Base-by-base conservation (phyloP, 345 rosid species). In the Euphorbia tirucalli region DNA sequence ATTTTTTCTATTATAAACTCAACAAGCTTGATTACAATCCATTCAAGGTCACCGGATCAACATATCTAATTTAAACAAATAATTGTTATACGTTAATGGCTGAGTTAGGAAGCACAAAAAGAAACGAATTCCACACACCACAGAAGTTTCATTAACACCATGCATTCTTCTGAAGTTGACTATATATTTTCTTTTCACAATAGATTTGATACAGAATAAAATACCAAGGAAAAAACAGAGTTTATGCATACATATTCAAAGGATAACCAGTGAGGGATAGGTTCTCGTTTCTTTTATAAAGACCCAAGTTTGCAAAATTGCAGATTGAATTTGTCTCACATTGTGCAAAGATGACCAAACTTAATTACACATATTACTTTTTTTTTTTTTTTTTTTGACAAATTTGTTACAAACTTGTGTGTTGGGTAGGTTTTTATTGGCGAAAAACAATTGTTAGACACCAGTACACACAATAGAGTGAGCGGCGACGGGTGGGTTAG, bases 401-500 rank as follows among this genome's bases (percentile, higher is more conserved):
- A 67, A 61, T 46, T 77, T 72, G 79, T 77, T 74, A 60, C 69
- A 74, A 32, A 19, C 28, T 70, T 52, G 25, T 16, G 25, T 21
- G 15, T n/a, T n/a, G n/a, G n/a, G n/a, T n/a, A 25, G 15, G 57
- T 71, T 74, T 61, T 74, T 61, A 69, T 66, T 75, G 21, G 69
- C 50, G 18, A 11, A 52, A 50, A 31, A 15, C 27, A 74, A 0
- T 2, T 5, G 10, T 19, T 18, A 16, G 24, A 25, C 49, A 11
- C 50, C 58, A 27, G 46, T 22, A 19, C 61, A 32, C 15, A 41
- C 32, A 74, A 82, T 27, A 83, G 79, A 31, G 75, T 39, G 58
- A 83, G 64, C 31, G 81, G 74, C n/a, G n/a, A n/a, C 41, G 74
- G 82, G 3, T 22, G 84, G 87, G 54, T 86, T 88, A 14, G 87